These are phyloP conservation scores for Silene coronaria DNA, from an alignment of 179 eudicot species.

Conservation along the genomic window DNA sequence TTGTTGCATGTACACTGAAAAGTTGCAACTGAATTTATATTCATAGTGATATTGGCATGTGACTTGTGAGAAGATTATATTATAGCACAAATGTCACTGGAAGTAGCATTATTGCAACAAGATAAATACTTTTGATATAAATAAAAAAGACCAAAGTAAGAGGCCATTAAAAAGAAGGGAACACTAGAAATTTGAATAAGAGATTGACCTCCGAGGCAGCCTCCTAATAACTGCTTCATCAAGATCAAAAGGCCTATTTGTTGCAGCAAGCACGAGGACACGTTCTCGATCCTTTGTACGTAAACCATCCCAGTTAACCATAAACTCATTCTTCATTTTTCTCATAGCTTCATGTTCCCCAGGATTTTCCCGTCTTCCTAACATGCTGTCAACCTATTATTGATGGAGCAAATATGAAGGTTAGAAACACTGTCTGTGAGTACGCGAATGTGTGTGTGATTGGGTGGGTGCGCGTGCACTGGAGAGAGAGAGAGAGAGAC, in stretches of 20 bases:
- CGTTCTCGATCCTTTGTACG: conserved; percentile 96
- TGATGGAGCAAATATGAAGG: background rate
- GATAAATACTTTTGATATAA: background rate
- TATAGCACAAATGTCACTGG: background rate
- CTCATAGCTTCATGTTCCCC: conserved; percentile 99
- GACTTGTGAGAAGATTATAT: background rate
- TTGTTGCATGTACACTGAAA: background rate
- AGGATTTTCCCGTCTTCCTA: conserved; percentile 95
- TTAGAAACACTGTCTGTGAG: too few species aligned
- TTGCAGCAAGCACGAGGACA: conserved; percentile 87
- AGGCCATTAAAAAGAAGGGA: background rate
- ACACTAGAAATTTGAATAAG: background rate
- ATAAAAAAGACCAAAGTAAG: too few species aligned
- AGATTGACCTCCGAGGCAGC: conserved; percentile 71
- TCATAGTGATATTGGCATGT: background rate
- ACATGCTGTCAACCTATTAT: conserved; percentile 86
- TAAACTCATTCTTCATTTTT: conserved; percentile 95
- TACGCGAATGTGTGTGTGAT: too few species aligned
- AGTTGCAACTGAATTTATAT: background rate
- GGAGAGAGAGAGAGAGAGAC: too few species aligned
- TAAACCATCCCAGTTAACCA: conserved; percentile 97
- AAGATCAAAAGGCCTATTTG: conserved; percentile 94
- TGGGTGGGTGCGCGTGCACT: too few species aligned
- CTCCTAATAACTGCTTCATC: conserved; percentile 97
- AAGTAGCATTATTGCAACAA: background rate